Base-by-base conservation (phyloP, 1,284 basidiomycete species). In the Cutaneotrichosporon mucoides region DNA sequence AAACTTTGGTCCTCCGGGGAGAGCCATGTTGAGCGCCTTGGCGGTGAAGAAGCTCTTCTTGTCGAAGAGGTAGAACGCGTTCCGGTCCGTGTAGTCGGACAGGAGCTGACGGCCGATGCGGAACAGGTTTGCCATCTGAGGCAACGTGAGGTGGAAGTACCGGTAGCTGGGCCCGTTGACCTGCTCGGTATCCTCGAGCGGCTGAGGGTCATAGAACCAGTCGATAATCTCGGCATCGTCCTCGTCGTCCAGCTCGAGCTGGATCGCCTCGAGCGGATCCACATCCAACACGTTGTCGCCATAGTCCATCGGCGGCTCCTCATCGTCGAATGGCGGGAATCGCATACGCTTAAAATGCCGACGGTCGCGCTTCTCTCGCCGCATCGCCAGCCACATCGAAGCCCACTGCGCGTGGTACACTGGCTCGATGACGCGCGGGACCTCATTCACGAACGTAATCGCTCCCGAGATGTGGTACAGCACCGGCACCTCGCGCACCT, bases 321-420 rank as follows among this genome's bases (percentile, higher is more conserved):
- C 96, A 73, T 99, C 96, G 71, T 99, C 96, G 72, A 99, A 99
- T 0, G 96, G 96, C 41, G 96, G 96, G 81, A 99, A 99, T n/a
- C 96, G 88, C 94, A 99, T 99, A 55, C 96, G 91, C 82, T 99
- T 99, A 82, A 99, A 99, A 77, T 99, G 96, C 56, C 96, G 84
- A 73, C 96, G 90, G 77, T 99, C 96, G 61, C 96, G 87, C 83
- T 99, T 99, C 81, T 99, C 96, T 67, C 96, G 83, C 67, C 96
- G 85, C 96, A 99, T 99, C 16, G 96, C 95, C 42, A 99, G 83
- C 96, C 96, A 99, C 96, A 99, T 99, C 4, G 92, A 90, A 70
- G 92, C 94, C 96, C 96, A 99, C 73, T 99, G 96, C 0, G 96
- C 94, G 76, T 99, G 96, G 79, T 97, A 99, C 66, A 99, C 86